These are phyloP conservation scores for Trichoderma hamatum DNA, from an alignment of 2,329 filamentous ascomycete genomes.

Conservation along the genomic window DNA sequence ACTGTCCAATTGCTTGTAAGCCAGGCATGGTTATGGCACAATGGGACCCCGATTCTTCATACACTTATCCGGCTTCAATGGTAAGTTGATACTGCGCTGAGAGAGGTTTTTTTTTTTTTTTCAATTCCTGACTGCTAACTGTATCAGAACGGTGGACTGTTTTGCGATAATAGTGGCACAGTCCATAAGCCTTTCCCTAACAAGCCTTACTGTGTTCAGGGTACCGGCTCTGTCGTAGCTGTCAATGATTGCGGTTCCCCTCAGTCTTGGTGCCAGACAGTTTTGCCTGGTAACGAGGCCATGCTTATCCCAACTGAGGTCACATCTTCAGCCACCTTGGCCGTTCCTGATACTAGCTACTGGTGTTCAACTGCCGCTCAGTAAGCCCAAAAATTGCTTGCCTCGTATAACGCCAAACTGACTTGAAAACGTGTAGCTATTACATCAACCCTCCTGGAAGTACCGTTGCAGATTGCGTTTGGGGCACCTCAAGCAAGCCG, in stretches of 20 bases:
- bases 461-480: slow-evolving; percentile 66
- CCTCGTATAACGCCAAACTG: background rate
- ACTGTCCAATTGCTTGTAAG: slow-evolving; percentile 78
- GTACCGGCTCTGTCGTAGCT: slow-evolving; percentile 65
- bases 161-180: slow-evolving; percentile 67
- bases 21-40: slow-evolving; percentile 76
- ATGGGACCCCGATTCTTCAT: slow-evolving; percentile 73
- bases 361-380: slow-evolving; percentile 76
- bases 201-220: slow-evolving; percentile 70
- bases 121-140: slow-evolving; percentile 11
- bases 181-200: slow-evolving; percentile 70
- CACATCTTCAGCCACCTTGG: slow-evolving; percentile 58
- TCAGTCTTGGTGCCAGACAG: slow-evolving; percentile 78
- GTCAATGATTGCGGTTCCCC: slow-evolving; percentile 65
- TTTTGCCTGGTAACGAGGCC: slow-evolving; percentile 76
- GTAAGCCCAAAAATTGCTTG: slow-evolving; percentile 49
- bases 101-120: background rate
- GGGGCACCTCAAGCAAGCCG: slow-evolving; percentile 65
- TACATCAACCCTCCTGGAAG: slow-evolving; percentile 79
- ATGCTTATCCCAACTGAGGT: slow-evolving; percentile 82
- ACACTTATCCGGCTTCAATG: slow-evolving; percentile 72
- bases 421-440: slow-evolving; percentile 52
- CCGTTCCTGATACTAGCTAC: slow-evolving; percentile 70
- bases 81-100: slow-evolving; percentile 49
- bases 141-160: slow-evolving; percentile 71